These are phyloP conservation scores for Stachybotrys elegans DNA, from an alignment of 2,329 filamentous ascomycete species.

Conservation along the genomic window DNA sequence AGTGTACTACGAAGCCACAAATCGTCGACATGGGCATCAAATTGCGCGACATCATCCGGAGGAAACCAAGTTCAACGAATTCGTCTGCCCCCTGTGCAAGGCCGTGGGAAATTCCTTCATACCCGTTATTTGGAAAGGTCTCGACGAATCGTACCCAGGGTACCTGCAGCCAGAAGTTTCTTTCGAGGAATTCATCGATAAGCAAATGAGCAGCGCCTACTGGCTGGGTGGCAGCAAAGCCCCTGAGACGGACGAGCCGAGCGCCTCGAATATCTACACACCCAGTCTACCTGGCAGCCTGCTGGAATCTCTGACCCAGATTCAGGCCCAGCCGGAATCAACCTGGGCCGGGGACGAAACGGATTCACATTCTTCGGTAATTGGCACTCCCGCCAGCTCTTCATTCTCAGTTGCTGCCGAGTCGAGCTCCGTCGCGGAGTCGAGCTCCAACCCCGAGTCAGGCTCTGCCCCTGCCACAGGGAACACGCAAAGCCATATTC, in stretches of 20 bases:
- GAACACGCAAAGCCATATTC: conserved; percentile 21
- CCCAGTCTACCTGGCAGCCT: conserved; percentile 33
- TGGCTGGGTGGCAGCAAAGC: conserved; percentile 35
- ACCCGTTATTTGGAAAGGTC: conserved; percentile 90
- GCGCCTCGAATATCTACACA: conserved; percentile 23
- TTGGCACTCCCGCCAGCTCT: conserved; percentile 37
- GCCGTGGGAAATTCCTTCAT: conserved; percentile 92
- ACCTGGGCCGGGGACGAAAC: conserved; percentile 36
- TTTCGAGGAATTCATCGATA: conserved; percentile 66
- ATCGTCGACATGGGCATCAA: conserved; percentile 80
- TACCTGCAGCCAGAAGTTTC: conserved; percentile 54
- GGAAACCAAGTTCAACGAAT: conserved; percentile 71
- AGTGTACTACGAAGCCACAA: conserved; percentile 78
- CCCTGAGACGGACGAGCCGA: conserved; percentile 24
- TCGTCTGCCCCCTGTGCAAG: conserved; percentile 95
- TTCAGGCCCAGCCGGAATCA: conserved; percentile 30
- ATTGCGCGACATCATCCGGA: conserved; percentile 95
- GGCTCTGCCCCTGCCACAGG: conserved; percentile 5
- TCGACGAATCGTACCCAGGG: conserved; percentile 77
- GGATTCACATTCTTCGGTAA: conserved; percentile 22
- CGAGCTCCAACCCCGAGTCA: conserved; percentile 6
- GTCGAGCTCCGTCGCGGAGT: conserved; percentile 7
- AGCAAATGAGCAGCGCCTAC: conserved; percentile 44
- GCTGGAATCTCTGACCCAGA: conserved; percentile 30
- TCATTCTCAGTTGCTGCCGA: conserved; percentile 31